Evolutionary conservation across 345 rosid species (phyloP).

Genomic region (Limnanthes douglasii): DNA sequence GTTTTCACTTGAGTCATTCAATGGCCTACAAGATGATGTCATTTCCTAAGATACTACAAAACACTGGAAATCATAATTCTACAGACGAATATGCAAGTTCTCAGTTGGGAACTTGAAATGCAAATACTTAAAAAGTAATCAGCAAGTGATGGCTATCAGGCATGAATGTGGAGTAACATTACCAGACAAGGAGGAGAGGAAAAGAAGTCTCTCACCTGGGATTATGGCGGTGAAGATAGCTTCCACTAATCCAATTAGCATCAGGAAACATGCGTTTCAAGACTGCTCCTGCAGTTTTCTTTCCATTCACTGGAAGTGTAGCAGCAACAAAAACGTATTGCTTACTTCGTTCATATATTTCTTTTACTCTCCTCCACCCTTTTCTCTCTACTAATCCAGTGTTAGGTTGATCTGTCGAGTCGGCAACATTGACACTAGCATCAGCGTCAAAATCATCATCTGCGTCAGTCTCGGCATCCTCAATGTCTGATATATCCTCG

Average conservation of each 20-base stretch:
- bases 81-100: too few relatives aligned
- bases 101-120: too few relatives aligned
- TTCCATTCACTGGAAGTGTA: slow-evolving; percentile 88
- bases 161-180: too few relatives aligned
- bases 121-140: too few relatives aligned
- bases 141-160: too few relatives aligned
- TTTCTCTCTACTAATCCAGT: slow-evolving; percentile 19
- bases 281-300: slow-evolving; percentile 83
- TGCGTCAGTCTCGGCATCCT: slow-evolving; percentile 14
- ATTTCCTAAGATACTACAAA: too few relatives aligned
- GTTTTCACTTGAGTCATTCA: too few relatives aligned
- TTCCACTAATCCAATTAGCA: slow-evolving; percentile 83
- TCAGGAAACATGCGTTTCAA: slow-evolving; percentile 83
- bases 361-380: slow-evolving; percentile 80
- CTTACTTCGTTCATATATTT: slow-evolving; percentile 62
- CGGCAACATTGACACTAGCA: slow-evolving; percentile 14
- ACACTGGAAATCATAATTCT: too few relatives aligned
- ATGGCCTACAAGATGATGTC: too few relatives aligned
- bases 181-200: slow-evolving; percentile 5
- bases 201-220: slow-evolving; percentile 50
- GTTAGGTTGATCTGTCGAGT: slow-evolving; percentile 11
- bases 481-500: slow-evolving; percentile 10
- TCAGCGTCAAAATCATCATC: slow-evolving; percentile 29
- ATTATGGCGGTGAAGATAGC: slow-evolving; percentile 81
- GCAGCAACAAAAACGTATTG: slow-evolving; percentile 96